Evolutionary conservation across 208 protist species (phyloP).

Genomic region (Trypanosomatidae sp.): DNA sequence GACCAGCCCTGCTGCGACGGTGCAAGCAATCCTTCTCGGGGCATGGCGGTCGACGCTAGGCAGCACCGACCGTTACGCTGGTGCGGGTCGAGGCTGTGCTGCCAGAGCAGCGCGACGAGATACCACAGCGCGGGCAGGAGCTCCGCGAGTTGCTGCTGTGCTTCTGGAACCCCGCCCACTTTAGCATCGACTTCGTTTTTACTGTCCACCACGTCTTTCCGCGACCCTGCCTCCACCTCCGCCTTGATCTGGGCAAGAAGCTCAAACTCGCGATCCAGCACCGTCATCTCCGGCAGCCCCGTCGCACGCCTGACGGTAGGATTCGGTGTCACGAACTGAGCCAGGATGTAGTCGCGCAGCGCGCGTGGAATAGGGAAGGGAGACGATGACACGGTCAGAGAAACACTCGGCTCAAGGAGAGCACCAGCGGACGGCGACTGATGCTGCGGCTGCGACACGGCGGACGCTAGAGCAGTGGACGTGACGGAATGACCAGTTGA

Average conservation of each 20-base stretch:
- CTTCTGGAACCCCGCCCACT: not conserved
- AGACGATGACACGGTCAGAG: not conserved
- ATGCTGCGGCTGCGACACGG: not conserved
- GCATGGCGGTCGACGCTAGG: not conserved
- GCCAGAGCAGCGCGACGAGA: conserved; percentile 40
- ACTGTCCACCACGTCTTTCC: not conserved
- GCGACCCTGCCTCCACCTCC: not conserved
- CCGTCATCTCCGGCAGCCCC: conserved; percentile 23
- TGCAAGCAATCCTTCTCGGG: conserved; percentile 2
- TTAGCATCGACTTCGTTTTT: not conserved
- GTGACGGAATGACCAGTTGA: not conserved
- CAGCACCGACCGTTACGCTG: not conserved
- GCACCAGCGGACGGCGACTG: not conserved
- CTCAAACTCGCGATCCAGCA: conserved; percentile 16
- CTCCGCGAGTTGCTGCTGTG: conserved; percentile 14
- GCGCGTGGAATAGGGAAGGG: not conserved
- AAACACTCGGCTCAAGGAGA: not conserved
- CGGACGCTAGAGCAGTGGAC: not conserved
- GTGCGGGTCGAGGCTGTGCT: conserved; percentile 18
- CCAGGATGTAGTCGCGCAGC: conserved; percentile 7
- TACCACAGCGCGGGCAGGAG: conserved; percentile 49
- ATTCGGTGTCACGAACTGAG: conserved; percentile 5
- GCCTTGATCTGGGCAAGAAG: conserved; percentile 10
- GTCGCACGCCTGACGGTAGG: conserved; percentile 6
- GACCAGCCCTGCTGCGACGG: conserved; percentile 41